Evolutionary conservation across 78 protist species (phyloP).

Genomic region (Dictyostelium citrinum): DNA sequence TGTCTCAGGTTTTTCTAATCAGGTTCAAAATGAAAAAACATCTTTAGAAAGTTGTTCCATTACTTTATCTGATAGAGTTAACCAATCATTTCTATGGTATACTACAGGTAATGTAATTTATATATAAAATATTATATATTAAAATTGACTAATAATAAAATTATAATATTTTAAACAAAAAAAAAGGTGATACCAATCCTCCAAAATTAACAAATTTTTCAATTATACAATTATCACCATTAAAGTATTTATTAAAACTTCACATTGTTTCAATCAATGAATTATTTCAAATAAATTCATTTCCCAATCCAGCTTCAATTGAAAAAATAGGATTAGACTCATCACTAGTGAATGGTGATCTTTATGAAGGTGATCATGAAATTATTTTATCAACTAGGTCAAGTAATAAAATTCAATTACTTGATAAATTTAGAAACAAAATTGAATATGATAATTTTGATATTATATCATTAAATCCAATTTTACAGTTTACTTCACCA

Average conservation of each 20-base stretch:
- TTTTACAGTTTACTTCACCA: not conserved
- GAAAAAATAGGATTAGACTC: not conserved
- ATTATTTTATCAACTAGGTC: not conserved
- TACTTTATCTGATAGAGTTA: not conserved
- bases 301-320: not conserved
- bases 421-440: not conserved
- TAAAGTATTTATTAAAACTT: not conserved
- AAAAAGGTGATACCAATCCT: not conserved
- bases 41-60: not conserved
- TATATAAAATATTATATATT: not conserved
- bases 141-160: not conserved
- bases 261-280: not conserved
- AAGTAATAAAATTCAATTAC: not conserved
- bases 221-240: not conserved
- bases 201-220: not conserved
- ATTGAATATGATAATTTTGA: not conserved
- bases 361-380: not conserved
- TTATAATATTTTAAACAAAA: not conserved
- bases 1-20: not conserved
- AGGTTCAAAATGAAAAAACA: not conserved
- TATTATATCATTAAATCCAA: not conserved
- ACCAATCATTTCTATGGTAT: no score
- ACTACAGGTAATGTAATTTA: not conserved
- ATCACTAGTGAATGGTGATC: not conserved
- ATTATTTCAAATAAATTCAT: not conserved